Evolutionary conservation across 2,329 filamentous ascomycete species (phyloP).

Genomic region (Leptographium lundbergii): DNA sequence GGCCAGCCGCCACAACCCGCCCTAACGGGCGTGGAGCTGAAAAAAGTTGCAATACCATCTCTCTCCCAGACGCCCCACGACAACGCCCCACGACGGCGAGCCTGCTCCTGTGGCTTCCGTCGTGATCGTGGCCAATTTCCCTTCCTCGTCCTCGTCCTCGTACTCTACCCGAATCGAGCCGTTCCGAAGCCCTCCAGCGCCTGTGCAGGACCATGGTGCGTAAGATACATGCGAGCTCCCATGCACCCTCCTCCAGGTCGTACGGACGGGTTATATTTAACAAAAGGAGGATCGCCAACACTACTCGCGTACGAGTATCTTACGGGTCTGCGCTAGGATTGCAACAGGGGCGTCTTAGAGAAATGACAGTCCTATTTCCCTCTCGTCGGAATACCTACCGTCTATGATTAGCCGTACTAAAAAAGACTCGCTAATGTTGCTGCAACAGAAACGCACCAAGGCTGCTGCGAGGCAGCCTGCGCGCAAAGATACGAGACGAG

Average conservation of each 20-base stretch:
- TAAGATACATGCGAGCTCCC: not conserved
- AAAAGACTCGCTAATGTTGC: not conserved
- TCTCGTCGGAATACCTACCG: not conserved
- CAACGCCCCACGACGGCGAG: too few species aligned
- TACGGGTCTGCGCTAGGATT: not conserved
- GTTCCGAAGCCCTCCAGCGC: not conserved
- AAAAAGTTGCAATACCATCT: not conserved
- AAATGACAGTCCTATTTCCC: not conserved
- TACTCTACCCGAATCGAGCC: not conserved
- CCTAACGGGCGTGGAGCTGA: not conserved
- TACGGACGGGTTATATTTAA: too few species aligned
- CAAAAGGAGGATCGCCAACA: not conserved
- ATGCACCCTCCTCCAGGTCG: not conserved
- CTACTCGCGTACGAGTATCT: not conserved
- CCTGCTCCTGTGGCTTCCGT: too few species aligned
- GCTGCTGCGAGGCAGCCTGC: too few species aligned
- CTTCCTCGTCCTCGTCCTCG: too few species aligned
- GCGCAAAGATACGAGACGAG: too few species aligned
- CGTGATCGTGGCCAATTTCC: too few species aligned
- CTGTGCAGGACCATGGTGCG: not conserved
- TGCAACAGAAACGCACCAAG: not conserved
- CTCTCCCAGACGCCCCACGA: not conserved
- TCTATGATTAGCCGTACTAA: not conserved
- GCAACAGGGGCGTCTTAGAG: not conserved
- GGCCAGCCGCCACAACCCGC: not conserved